A percentile compares a stretch with the other conserved stretches of the same genome.
Conservation (phyloP, 2,329 filamentous ascomycete species). For the Tolypocladium tropicale region DNA sequence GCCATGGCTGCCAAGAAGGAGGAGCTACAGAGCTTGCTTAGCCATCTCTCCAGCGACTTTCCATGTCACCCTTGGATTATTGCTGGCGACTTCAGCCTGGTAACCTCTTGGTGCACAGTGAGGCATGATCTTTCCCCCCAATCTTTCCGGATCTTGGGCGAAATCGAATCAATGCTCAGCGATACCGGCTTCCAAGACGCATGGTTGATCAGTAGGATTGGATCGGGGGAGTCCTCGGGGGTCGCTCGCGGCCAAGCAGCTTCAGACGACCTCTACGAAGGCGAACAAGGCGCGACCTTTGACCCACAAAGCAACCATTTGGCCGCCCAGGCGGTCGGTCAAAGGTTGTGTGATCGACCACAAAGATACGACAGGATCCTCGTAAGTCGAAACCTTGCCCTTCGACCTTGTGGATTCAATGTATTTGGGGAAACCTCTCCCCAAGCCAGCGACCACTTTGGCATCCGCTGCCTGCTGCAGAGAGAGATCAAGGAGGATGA, state of each 20-base stretch:
- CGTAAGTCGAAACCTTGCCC: constrained; percentile 30
- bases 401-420: constrained; percentile 34
- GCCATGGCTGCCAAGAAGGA: constrained; percentile 45
- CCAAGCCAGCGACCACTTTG: constrained; percentile 46
- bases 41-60: constrained; percentile 32
- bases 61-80: constrained; percentile 40
- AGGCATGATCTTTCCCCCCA: constrained; percentile 42
- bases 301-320: constrained; percentile 47
- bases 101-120: constrained; percentile 47
- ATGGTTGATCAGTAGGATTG: constrained; percentile 36
- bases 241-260: constrained; percentile 13
- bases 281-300: constrained; percentile 56
- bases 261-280: constrained; percentile 33
- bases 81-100: constrained; percentile 55
- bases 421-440: constrained; percentile 37
- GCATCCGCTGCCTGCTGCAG: constrained; percentile 35
- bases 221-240: constrained; percentile 28
- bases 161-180: constrained; percentile 35
- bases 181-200: constrained; percentile 39
- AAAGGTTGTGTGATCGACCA: constrained; percentile 40
- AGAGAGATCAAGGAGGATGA: neutral
- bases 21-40: constrained; percentile 41
- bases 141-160: constrained; percentile 30
- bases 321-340: constrained; percentile 38
- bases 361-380: constrained; percentile 58